Evolutionary conservation across 1,284 basidiomycete genomes (phyloP).

Genomic region (Wallemia hederae): DNA sequence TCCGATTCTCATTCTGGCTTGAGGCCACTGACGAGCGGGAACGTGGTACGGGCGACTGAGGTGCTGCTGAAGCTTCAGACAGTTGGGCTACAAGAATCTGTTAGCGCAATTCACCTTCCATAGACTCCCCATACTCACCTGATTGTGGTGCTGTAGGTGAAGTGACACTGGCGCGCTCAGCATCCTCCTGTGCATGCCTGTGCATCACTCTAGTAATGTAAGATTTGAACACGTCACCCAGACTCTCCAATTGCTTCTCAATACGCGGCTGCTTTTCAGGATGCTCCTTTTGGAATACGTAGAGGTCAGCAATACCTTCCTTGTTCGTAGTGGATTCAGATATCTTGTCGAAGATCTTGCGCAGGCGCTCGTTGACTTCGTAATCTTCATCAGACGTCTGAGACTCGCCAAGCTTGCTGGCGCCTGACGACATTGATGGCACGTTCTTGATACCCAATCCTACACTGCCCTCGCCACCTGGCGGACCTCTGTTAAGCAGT

Average conservation of each 20-base stretch:
- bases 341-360: slow-evolving; percentile 63
- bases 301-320: slow-evolving; percentile 80
- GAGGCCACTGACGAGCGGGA: neutral
- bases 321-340: slow-evolving; percentile 55
- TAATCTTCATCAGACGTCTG: slow-evolving; percentile 6
- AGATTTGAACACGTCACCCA: slow-evolving; percentile 27
- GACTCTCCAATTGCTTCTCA: neutral
- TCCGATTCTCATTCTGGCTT: neutral
- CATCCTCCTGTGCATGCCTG: slow-evolving; percentile 52
- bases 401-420: neutral
- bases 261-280: slow-evolving; percentile 63
- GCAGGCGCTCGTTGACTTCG: slow-evolving; percentile 22
- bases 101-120: neutral
- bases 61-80: neutral
- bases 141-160: neutral
- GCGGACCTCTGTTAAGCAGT: slow-evolving; percentile 25
- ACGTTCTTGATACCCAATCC: neutral
- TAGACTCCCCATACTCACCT: neutral
- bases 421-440: neutral
- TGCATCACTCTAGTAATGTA: slow-evolving; percentile 55
- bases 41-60: neutral
- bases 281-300: slow-evolving; percentile 72
- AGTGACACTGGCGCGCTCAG: slow-evolving; percentile 20
- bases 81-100: neutral
- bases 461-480: neutral